phyloP scores from a whole-genome alignment of 2,329 filamentous ascomycete species.

The Fusarium bulbicola region DNA sequence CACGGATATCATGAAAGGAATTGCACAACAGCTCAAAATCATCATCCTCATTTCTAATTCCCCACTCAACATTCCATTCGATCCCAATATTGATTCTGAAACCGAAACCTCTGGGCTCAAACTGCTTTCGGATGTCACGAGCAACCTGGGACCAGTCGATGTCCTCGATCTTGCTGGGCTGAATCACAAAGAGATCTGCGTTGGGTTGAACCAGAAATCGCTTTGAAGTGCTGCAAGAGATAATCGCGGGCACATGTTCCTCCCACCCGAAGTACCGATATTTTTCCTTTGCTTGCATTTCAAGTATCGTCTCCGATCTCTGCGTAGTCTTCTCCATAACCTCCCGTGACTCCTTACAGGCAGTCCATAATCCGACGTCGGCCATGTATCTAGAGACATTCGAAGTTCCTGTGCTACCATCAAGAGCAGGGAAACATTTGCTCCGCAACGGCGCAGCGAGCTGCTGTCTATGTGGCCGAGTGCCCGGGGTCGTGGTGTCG shows the following conservation, averaged over 20 bases:
- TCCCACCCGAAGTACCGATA: background rate
- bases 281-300: too few species aligned
- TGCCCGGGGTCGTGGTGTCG: rapidly evolving
- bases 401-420: background rate
- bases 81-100: background rate
- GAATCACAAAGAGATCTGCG: background rate
- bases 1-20: rapidly evolving
- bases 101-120: rapidly evolving
- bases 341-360: background rate
- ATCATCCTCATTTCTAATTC: rapidly evolving
- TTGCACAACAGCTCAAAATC: rapidly evolving
- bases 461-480: rapidly evolving
- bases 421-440: background rate
- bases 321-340: background rate
- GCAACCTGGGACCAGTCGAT: background rate
- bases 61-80: background rate
- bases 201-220: background rate
- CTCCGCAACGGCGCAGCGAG: background rate
- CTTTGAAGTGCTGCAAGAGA: too few species aligned
- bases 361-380: background rate
- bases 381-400: background rate
- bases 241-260: background rate
- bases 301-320: rapidly evolving
- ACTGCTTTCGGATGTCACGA: background rate
- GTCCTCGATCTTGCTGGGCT: background rate